Conservation (phyloP, 768 basidiomycete genomes). For the Rhodotorula kratochvilovae region DNA sequence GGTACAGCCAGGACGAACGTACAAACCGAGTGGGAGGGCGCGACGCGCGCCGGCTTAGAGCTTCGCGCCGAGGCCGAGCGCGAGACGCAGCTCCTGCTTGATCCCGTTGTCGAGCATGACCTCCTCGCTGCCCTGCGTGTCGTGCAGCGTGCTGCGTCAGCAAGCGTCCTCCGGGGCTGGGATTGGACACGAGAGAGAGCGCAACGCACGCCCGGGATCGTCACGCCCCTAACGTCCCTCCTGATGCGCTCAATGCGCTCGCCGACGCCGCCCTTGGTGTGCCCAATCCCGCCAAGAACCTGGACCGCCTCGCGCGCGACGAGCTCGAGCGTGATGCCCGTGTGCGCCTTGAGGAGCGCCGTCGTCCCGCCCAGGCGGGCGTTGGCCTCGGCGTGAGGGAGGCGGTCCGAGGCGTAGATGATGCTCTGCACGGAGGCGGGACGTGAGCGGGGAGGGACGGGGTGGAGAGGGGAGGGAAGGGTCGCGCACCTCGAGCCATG, state of each 20-base stretch:
- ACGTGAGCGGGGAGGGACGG: background rate
- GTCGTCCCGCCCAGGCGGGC: slow-evolving; percentile 38
- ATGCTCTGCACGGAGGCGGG: slow-evolving; percentile 10
- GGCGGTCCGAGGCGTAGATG: slow-evolving; percentile 33
- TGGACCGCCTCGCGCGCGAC: slow-evolving; percentile 40
- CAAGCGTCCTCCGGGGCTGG: background rate
- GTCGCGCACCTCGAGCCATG: slow-evolving; percentile 41
- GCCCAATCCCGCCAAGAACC: slow-evolving; percentile 42
- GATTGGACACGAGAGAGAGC: background rate
- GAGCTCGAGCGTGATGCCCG: slow-evolving; percentile 32
- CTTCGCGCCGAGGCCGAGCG: slow-evolving; percentile 38
- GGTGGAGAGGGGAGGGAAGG: too few species aligned
- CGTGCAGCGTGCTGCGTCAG: background rate
- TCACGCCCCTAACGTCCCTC: slow-evolving; percentile 37
- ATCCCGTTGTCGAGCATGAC: slow-evolving; percentile 41
- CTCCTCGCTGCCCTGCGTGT: slow-evolving; percentile 22
- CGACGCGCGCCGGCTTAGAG: background rate
- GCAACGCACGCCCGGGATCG: slow-evolving; percentile 25
- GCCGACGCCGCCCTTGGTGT: slow-evolving; percentile 37
- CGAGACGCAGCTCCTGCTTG: slow-evolving; percentile 21
- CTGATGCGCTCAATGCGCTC: slow-evolving; percentile 39
- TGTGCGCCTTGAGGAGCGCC: slow-evolving; percentile 42
- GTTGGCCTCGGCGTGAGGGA: slow-evolving; percentile 33
- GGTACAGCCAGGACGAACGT: background rate
- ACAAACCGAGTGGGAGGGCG: too few species aligned